Evolutionary conservation across 495 filamentous ascomycete species (phyloP), one percentile per base, ranked within the genome.

Genomic region (Penicillium pancosmium): DNA sequence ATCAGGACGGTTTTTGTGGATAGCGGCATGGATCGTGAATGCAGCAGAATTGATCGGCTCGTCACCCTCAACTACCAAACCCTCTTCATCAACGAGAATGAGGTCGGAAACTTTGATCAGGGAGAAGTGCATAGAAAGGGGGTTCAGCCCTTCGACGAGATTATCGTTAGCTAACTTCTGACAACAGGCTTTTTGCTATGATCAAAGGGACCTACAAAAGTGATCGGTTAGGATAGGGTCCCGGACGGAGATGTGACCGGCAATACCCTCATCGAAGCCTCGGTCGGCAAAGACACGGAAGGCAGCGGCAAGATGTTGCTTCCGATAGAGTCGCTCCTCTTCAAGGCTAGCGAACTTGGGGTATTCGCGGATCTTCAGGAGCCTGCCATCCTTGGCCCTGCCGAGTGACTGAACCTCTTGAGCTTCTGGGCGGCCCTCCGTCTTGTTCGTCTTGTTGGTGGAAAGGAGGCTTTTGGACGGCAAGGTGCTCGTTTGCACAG

Each of bases 211-310:
- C 34, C 15, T 57, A 57, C 55, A 57, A 13, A 57, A 57, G 21
- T 57, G 55, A 18, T 57, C 55, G 36, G 56, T 59, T 13, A 46
- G 25, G 19, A 27, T 48, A 5, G 85, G 84, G 64, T 88, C 86
- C 21, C 85, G 78, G 13, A 89, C 82, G 4, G 78, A 82, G 62
- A 90, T 88, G 68, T 89, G 86, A 0, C 86, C 86, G 4, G 78
- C 76, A 64, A 86, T 82, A 27, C 87, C 86, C 69, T 89, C 85
- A n/a, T 80, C 84, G 68, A 82, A 88, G 27, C 83, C 83, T 54
- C 74, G 73, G 34, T 80, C 74, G 0, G 84, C 80, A 60, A 86
- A 86, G 50, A 80, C 66, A 18, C 82, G 78, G 64, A 88, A 88
- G 5, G 78, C 82, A 3, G 79, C 84, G 2, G 84, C 83, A 72